A percentile compares a stretch with the other conserved stretches of the same genome.
Conservation (phyloP, 2,329 filamentous ascomycete genomes). For the Camptophora hylomeconis region DNA sequence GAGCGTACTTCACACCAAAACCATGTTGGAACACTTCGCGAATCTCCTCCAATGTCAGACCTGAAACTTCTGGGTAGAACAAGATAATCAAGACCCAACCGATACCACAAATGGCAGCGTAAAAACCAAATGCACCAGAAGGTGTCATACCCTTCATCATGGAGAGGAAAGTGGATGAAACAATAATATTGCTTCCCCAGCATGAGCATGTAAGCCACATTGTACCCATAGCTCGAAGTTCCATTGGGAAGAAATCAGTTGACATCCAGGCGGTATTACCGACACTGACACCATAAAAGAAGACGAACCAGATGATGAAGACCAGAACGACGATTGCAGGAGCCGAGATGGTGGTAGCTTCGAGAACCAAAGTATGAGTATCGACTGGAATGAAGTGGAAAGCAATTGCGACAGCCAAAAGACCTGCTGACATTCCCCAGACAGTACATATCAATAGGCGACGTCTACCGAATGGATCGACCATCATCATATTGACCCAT, state of each 20-base stretch:
- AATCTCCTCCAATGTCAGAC: constrained; percentile 9
- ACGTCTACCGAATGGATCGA: constrained; percentile 34
- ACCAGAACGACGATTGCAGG: constrained; percentile 28
- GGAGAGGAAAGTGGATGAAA: constrained; percentile 37
- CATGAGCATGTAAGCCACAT: constrained; percentile 37
- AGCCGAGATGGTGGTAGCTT: constrained; percentile 20
- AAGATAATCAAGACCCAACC: constrained; percentile 23
- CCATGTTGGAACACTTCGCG: constrained; percentile 39
- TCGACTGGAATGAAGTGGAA: constrained; percentile 38
- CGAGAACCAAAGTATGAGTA: constrained; percentile 26
- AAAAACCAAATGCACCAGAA: constrained; percentile 40
- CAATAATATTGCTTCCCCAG: constrained; percentile 38
- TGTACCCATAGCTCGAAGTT: constrained; percentile 36
- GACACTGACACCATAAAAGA: constrained; percentile 34
- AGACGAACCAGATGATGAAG: constrained; percentile 32
- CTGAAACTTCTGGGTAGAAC: constrained; percentile 9
- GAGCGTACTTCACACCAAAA: constrained; percentile 33
- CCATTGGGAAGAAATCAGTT: constrained; percentile 36
- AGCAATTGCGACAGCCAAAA: constrained; percentile 31
- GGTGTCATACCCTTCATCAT: constrained; percentile 39
- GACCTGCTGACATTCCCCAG: constrained; percentile 31
- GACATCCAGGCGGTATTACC: constrained; percentile 38
- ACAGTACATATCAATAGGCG: constrained; percentile 32
- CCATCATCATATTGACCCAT: constrained; percentile 33
- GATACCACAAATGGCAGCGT: constrained; percentile 35